These are phyloP conservation scores for Magnusiomyces paraingens DNA, from an alignment of 1,139 yeast species.

Conservation along the genomic window DNA sequence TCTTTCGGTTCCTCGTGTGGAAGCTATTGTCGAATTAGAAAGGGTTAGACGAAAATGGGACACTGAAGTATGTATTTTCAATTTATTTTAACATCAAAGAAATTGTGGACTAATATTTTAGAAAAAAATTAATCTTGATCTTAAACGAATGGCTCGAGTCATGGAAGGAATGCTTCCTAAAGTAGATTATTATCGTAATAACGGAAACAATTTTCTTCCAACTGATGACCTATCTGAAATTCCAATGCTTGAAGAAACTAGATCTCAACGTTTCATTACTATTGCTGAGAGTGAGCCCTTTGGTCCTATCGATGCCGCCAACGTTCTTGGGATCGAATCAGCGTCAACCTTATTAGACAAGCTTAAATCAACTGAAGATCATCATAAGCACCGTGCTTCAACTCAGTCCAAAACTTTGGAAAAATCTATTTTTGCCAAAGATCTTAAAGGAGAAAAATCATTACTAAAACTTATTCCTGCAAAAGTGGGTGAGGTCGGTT, in stretches of 20 bases:
- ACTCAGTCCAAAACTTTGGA: not conserved
- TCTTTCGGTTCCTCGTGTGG: constrained; percentile 75
- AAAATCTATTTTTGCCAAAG: constrained; percentile 18
- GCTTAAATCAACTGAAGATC: constrained; percentile 53
- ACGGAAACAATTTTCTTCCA: constrained; percentile 14
- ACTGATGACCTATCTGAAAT: constrained; percentile 61
- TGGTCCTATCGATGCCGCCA: constrained; percentile 96
- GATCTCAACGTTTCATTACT: constrained; percentile 76
- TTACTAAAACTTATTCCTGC: constrained; percentile 70
- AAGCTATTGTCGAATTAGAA: constrained; percentile 68
- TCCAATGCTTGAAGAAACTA: constrained; percentile 81
- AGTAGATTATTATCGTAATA: constrained; percentile 6
- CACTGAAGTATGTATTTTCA: constrained; percentile 48
- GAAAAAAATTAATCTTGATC: constrained; percentile 33
- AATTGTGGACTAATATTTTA: constrained; percentile 39
- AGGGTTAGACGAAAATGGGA: constrained; percentile 58
- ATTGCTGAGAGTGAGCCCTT: constrained; percentile 96
- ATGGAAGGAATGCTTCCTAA: constrained; percentile 77
- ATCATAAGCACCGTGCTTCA: constrained; percentile 26
- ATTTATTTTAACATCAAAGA: not conserved
- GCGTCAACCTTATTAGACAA: constrained; percentile 69
- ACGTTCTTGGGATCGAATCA: constrained; percentile 72
- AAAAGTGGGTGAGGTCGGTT: constrained; percentile 78
- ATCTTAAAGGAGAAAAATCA: constrained; percentile 39
- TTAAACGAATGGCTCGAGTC: constrained; percentile 49